Percentiles rank a stretch among this genome's conserved stretches.
phyloP scores from a whole-genome alignment of 148 eudicot genomes.

The Rhododendron vialii region DNA sequence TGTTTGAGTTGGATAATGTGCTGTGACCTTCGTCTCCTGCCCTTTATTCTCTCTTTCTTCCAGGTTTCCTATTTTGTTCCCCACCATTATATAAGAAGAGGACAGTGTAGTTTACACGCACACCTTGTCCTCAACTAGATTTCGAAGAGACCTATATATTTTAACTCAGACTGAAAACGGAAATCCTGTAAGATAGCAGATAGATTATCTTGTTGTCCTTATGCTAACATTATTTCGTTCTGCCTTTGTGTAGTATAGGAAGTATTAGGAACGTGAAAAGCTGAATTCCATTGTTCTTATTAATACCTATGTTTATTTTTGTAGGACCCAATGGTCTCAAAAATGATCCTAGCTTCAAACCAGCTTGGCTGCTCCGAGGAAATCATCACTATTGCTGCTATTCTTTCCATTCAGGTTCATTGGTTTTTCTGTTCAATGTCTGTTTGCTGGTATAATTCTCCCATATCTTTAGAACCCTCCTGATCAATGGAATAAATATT shows the following conservation, averaged over 20 bases:
- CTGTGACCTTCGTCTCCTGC: not conserved
- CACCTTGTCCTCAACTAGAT: not conserved
- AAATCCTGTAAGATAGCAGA: not conserved
- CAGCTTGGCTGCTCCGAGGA: conserved; percentile 89
- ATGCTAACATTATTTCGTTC: not conserved
- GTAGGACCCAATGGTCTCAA: conserved; percentile 95
- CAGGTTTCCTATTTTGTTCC: not conserved
- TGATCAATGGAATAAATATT: not conserved
- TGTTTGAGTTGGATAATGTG: not conserved
- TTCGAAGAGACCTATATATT: not conserved
- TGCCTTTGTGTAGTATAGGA: not conserved
- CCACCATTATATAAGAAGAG: not conserved
- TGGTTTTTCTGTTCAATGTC: not conserved
- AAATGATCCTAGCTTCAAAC: conserved; percentile 78
- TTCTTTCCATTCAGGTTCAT: conserved; percentile 81
- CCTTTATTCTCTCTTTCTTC: not conserved
- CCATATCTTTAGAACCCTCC: not conserved
- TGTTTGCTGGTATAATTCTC: not conserved
- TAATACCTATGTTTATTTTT: not conserved
- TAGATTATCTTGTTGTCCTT: not conserved
- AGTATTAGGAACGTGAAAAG: not conserved
- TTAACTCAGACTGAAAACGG: not conserved
- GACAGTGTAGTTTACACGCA: not conserved
- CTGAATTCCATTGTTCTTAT: not conserved
- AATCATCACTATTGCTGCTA: conserved; percentile 81